Percentiles rank a stretch among this genome's conserved stretches.
phyloP scores from a whole-genome alignment of 768 basidiomycete species.

The Kwoniella shandongensis region DNA sequence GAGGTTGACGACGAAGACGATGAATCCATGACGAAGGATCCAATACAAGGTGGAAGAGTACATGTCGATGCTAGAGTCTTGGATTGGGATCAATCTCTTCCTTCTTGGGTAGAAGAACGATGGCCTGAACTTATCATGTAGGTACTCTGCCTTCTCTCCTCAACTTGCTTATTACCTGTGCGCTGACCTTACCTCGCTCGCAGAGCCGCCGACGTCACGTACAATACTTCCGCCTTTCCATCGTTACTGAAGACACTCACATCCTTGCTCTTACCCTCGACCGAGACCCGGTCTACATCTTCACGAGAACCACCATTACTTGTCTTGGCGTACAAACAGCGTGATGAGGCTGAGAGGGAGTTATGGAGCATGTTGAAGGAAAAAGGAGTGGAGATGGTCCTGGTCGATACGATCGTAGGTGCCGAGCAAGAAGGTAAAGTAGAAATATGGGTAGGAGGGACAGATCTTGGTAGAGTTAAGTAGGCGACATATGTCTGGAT shows the following conservation, averaged over 20 bases:
- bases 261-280: slow-evolving; percentile 56
- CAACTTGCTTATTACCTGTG: too few relatives aligned
- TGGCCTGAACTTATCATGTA: slow-evolving; percentile 67
- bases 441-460: slow-evolving; percentile 44
- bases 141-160: slow-evolving; percentile 43
- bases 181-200: slow-evolving; percentile 1
- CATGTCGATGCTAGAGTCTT: slow-evolving; percentile 56
- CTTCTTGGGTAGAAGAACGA: slow-evolving; percentile 51
- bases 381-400: slow-evolving; percentile 62
- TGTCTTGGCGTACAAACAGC: slow-evolving; percentile 81
- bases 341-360: slow-evolving; percentile 70
- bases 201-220: slow-evolving; percentile 90
- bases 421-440: slow-evolving; percentile 61
- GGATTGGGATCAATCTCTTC: slow-evolving; percentile 74
- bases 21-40: slow-evolving; percentile 16
- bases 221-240: slow-evolving; percentile 83
- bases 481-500: too few relatives aligned
- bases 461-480: not conserved
- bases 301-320: slow-evolving; percentile 56
- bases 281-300: too few relatives aligned
- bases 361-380: slow-evolving; percentile 67
- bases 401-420: slow-evolving; percentile 62
- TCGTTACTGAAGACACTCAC: slow-evolving; percentile 69
- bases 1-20: slow-evolving; percentile 38
- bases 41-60: not conserved